Conservation (phyloP, 2,329 filamentous ascomycete genomes). For the Colletotrichum sp. region DNA sequence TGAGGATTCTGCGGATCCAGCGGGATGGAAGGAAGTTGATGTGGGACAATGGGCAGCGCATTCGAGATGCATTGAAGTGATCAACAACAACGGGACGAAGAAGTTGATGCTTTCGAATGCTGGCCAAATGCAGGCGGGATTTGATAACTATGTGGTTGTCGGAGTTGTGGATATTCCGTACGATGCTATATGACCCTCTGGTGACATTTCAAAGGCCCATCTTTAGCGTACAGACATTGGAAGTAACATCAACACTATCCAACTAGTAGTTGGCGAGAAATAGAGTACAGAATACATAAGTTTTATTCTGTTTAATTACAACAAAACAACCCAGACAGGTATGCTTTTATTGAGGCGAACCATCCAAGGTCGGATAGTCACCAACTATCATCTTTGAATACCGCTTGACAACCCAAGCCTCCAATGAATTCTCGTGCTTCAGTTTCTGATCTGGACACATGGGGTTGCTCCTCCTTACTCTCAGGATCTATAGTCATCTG, state of each 20-base stretch:
- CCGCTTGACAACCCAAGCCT: slow-evolving; percentile 31
- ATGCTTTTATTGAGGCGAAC: background rate
- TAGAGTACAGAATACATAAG: background rate
- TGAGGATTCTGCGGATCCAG: background rate
- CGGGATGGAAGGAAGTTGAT: background rate
- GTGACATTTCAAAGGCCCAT: background rate
- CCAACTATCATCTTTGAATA: slow-evolving; percentile 28
- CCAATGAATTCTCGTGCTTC: slow-evolving; percentile 33
- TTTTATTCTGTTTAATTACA: background rate
- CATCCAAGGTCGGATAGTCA: background rate
- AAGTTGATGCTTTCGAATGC: background rate
- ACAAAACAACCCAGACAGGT: background rate
- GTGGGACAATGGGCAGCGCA: background rate
- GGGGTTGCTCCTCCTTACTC: slow-evolving; percentile 14
- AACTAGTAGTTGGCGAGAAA: background rate
- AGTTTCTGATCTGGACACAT: slow-evolving; percentile 27
- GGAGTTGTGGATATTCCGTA: background rate
- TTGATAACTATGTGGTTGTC: background rate
- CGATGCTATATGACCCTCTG: background rate
- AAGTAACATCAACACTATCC: background rate
- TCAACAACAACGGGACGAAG: background rate
- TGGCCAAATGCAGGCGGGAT: background rate
- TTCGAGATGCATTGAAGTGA: background rate
- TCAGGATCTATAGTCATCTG: slow-evolving; percentile 19
- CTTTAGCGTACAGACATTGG: background rate